Evolutionary conservation across 352 stramenopile genomes (phyloP), one percentile per base, ranked within the genome.

Genomic region (Phytophthora tentaculata): DNA sequence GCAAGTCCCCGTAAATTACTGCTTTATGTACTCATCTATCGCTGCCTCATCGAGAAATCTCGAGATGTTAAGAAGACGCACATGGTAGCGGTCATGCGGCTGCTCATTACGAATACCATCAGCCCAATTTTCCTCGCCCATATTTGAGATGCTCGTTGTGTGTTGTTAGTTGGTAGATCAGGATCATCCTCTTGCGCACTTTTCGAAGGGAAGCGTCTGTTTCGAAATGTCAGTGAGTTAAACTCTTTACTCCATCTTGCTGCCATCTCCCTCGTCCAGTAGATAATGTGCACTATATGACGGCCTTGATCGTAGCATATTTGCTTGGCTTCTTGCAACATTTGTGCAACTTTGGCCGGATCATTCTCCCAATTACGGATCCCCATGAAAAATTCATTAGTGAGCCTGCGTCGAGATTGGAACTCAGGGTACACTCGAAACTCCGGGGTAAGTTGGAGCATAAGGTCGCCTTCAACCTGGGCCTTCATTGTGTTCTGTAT

Each of bases 401-500:
- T 29, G 32, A 39, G 32, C 32, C 45, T 0, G 1, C 20, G 7
- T 4, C 23, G 20, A 23, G 20, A 17, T 22, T 52, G 45, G 6
- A 52, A 35, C 10, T 52, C 45, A 1, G 23, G 45, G 22, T 52
- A 29, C 10, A 52, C 22, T 32, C 8, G 2, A 20, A 52, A 52
- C 2, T 52, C 13, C 2, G 20, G 20, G 20, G 39, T n/a, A 7
- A 45, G 16, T 13, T 35, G 10, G 16, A 53, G 6, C 13, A 37
- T 22, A 6, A 53, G 14, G 8, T 53, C 47, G 29, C 47, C 47
- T 16, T 53, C 47, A 4, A 53, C 57, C 3, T 49, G 43, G 4
- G 43, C 43, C 16, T 49, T 19, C 4, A 49, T 24, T 24, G 48
- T 54, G 23, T 54, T 54, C 17, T 54, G 48, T 22, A 41, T 54